Evolutionary conservation across 257 asterid genomes (phyloP).

Genomic region (Nicotiana attenuata): DNA sequence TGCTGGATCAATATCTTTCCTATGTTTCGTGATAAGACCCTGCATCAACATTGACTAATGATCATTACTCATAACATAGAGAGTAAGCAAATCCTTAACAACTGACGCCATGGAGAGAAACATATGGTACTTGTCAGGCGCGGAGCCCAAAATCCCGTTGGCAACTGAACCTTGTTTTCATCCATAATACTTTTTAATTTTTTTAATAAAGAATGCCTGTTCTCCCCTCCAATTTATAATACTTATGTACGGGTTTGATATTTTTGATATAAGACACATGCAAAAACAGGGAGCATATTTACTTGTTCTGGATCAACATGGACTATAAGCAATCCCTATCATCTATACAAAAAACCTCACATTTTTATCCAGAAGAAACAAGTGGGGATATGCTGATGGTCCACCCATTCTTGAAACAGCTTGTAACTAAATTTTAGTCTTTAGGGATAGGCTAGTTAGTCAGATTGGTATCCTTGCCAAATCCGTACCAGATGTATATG

Average conservation of each 20-base stretch:
- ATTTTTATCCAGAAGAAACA: conserved; percentile 94
- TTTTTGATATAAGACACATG: neutral
- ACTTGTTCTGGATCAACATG: neutral
- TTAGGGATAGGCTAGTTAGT: neutral
- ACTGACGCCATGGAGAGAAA: neutral
- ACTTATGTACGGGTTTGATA: neutral
- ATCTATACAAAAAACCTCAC: conserved; percentile 33
- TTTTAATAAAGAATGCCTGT: neutral
- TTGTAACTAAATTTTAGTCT: conserved; percentile 34
- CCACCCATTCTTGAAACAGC: conserved; percentile 92
- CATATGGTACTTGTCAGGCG: neutral
- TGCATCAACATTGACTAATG: conserved; percentile 25
- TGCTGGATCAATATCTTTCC: conserved; percentile 84
- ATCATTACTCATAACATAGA: neutral
- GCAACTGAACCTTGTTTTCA: neutral
- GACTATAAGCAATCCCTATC: neutral
- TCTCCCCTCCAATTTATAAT: neutral
- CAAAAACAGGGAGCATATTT: neutral
- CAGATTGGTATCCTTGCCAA: neutral
- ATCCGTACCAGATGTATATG: neutral
- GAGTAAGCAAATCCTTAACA: neutral
- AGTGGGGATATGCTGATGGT: conserved; percentile 71
- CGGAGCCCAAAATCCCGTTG: neutral
- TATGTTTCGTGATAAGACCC: conserved; percentile 93
- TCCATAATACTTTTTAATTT: neutral